Percentiles rank a stretch among this genome's conserved stretches.
Evolutionary conservation across 2,329 filamentous ascomycete genomes (phyloP).

Genomic region (Exophiala bonariae): DNA sequence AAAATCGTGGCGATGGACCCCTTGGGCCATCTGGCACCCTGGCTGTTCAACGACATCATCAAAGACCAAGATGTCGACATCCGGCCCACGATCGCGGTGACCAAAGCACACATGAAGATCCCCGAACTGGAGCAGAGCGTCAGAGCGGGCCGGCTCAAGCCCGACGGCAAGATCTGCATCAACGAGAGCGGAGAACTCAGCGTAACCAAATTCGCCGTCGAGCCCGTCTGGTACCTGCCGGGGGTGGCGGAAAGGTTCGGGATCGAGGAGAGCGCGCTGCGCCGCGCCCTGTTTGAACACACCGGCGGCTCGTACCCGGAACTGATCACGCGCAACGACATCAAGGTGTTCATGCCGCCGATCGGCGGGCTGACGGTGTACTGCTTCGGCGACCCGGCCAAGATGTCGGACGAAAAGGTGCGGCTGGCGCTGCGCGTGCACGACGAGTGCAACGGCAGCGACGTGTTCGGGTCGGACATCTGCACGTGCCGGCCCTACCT

Average conservation of each 20-base stretch:
- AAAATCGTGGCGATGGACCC: slow-evolving; percentile 99
- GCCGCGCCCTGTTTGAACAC: slow-evolving; percentile 87
- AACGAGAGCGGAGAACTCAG: slow-evolving; percentile 83
- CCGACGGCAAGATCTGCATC: slow-evolving; percentile 86
- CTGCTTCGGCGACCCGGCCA: slow-evolving; percentile 91
- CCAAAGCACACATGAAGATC: slow-evolving; percentile 93
- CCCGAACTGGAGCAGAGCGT: slow-evolving; percentile 92
- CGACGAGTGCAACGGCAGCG: slow-evolving; percentile 90
- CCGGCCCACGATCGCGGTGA: slow-evolving; percentile 86
- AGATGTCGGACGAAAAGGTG: slow-evolving; percentile 84
- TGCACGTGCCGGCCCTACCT: slow-evolving; percentile 92
- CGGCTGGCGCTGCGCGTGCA: slow-evolving; percentile 82
- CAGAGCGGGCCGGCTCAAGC: slow-evolving; percentile 68
- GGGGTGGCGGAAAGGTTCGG: slow-evolving; percentile 91
- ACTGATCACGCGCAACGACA: slow-evolving; percentile 88
- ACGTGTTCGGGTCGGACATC: slow-evolving; percentile 97
- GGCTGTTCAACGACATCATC: slow-evolving; percentile 78
- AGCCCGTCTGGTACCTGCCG: slow-evolving; percentile 87
- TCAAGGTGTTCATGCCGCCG: slow-evolving; percentile 92
- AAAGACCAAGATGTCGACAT: slow-evolving; percentile 80
- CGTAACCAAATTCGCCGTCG: slow-evolving; percentile 95
- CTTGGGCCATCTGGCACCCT: slow-evolving; percentile 81
- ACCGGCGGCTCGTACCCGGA: slow-evolving; percentile 96
- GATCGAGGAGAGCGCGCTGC: slow-evolving; percentile 85
- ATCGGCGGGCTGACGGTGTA: slow-evolving; percentile 96